Conservation (phyloP, 176 grass and related monocot genomes). For the Musa itinerans region DNA sequence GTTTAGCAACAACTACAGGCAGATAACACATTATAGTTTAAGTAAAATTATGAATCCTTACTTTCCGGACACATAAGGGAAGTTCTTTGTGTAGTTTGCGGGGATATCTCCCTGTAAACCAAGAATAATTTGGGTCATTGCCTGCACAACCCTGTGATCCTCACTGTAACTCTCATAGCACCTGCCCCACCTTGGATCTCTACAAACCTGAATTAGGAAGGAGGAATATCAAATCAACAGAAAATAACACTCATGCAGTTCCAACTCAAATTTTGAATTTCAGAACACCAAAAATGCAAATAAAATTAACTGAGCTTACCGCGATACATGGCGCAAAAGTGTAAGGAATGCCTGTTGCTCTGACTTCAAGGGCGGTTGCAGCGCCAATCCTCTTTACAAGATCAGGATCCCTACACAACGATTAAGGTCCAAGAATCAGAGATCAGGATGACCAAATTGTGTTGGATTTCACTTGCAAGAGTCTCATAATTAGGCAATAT, state of each 20-base stretch:
- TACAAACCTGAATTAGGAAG: slow-evolving; percentile 1
- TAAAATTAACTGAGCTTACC: background rate
- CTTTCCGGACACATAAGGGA: slow-evolving; percentile 5
- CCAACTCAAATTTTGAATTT: too few species aligned
- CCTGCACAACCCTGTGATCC: background rate
- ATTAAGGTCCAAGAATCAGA: too few species aligned
- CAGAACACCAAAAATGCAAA: too few species aligned
- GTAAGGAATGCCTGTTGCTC: slow-evolving; percentile 14
- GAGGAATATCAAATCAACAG: background rate
- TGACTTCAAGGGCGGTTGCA: slow-evolving; percentile 3
- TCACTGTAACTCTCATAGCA: background rate
- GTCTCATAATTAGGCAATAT: too few species aligned
- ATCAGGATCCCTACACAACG: background rate
- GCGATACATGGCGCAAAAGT: slow-evolving; percentile 10
- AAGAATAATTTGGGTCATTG: slow-evolving; percentile 3
- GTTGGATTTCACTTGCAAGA: too few species aligned
- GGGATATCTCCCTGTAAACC: slow-evolving; percentile 8
- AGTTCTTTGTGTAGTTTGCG: slow-evolving; percentile 1
- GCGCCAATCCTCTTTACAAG: slow-evolving; percentile 5
- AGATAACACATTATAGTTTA: too few species aligned
- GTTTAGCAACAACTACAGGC: too few species aligned
- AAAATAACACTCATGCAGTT: background rate
- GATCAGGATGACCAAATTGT: too few species aligned
- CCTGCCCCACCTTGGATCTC: slow-evolving; percentile 7
- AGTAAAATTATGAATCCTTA: background rate